These are phyloP conservation scores for Plasmodium malariae DNA, from an alignment of 169 alveolate genomes.

Conservation along the genomic window DNA sequence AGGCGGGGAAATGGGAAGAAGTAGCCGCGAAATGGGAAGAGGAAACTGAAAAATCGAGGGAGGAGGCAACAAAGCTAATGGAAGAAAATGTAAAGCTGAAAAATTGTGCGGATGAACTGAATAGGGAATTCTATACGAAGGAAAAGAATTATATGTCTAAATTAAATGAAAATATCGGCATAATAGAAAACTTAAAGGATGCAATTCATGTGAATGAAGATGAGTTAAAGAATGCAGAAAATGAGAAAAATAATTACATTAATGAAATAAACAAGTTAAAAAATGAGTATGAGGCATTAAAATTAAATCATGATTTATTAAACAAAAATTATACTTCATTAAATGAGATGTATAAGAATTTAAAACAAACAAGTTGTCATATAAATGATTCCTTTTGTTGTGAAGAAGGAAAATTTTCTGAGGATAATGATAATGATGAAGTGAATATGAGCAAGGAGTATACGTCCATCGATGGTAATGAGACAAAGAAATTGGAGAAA, in stretches of 20 bases:
- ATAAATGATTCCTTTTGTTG: neutral
- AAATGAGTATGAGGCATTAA: constrained; percentile 7
- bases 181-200: constrained; percentile 33
- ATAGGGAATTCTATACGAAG: constrained; percentile 27
- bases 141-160: constrained; percentile 41
- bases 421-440: neutral
- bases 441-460: neutral
- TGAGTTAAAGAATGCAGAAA: neutral
- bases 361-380: neutral
- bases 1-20: constrained; percentile 7
- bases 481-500: neutral
- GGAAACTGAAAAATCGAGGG: neutral
- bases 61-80: constrained; percentile 2
- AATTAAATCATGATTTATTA: constrained; percentile 1
- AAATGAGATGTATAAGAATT: neutral
- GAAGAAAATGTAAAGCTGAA: constrained; percentile 19
- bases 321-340: constrained; percentile 17
- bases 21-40: neutral
- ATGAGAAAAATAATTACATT: constrained; percentile 32
- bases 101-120: constrained; percentile 16
- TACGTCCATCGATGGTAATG: neutral
- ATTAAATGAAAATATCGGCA: constrained; percentile 31
- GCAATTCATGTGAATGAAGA: constrained; percentile 22
- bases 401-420: neutral
- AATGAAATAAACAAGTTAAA: constrained; percentile 33